Base-by-base conservation (phyloP, 2,329 filamentous ascomycete species). In the Purpureocillium lavendulum region DNA sequence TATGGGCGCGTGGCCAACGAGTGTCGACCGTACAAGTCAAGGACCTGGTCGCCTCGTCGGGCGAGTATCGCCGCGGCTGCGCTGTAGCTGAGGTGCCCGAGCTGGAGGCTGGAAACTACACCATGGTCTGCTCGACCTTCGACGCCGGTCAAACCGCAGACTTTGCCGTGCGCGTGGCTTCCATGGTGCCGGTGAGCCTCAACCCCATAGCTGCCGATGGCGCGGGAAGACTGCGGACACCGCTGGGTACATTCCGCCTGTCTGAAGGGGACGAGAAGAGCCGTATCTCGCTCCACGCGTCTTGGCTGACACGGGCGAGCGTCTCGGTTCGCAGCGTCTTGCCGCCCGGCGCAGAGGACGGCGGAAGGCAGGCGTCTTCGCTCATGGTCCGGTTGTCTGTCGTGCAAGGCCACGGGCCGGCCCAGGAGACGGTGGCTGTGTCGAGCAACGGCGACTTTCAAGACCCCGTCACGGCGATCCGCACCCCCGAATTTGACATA, bases 91-190 rank as follows among this genome's bases (percentile, higher is more conserved):
- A 85, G 45, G 64, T 75, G 49, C 59, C 52, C 53, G 46, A 66
- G 15, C 64, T 95, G 14, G 77, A 80, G 30, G 65, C 77, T 1
- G 90, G 90, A 1, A 71, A 71, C 1, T 98, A 97, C 59, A 96
- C 87, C 0, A 72, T 95, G 40, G 83, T 96, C 7, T 90, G 84
- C 56, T 95, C 87, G 3, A 94, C 90, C 0, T 97, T 94, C 57
- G 87, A 94, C 46, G 73, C 82, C 0, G 83, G 82, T 8, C 86
- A 94, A 54, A 67, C 77, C 1, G 85, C 84, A 4, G 70, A 72
- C 36, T 97, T 94, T 54, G 77, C 72, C 1, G 69, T 98, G 8
- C 77, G 80, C 41, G 71, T 96, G n/a, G 80, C 81, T 35, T 81
- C 83, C 28, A 77, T 73, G 39, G 57, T 64, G 2, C 66, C 72